These are phyloP conservation scores for Boletellus ananiceps DNA, from an alignment of 768 basidiomycete genomes.

Conservation along the genomic window DNA sequence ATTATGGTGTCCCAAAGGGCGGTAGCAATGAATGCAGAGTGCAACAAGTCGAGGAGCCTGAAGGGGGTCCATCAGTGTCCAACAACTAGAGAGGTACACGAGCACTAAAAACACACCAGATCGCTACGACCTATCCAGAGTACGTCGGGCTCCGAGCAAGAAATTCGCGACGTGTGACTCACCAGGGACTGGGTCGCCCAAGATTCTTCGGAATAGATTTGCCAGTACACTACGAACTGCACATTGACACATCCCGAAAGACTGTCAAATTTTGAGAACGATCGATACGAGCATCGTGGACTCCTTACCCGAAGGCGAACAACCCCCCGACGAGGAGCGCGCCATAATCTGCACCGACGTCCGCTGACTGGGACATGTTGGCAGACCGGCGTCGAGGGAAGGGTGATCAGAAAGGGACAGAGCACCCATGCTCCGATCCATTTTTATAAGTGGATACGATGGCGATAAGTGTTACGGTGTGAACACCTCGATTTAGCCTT, in stretches of 20 bases:
- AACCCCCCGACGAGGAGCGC: conserved; percentile 21
- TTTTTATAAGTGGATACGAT: conserved; percentile 2
- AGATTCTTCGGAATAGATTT: conserved; percentile 11
- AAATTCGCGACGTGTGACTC: not conserved
- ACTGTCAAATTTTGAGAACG: conserved; percentile 5
- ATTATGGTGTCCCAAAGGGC: conserved; percentile 26
- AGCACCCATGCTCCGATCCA: not conserved
- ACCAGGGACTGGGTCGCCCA: conserved; percentile 20
- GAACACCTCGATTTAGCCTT: too few relatives aligned
- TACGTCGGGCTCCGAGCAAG: not conserved
- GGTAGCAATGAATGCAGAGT: conserved; percentile 18
- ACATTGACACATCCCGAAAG: conserved; percentile 25
- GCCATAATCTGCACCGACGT: conserved; percentile 14
- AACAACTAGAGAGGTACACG: not conserved
- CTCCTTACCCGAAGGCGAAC: conserved; percentile 18
- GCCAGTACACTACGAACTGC: conserved; percentile 25
- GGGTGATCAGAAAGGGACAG: not conserved
- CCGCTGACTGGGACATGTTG: conserved; percentile 1
- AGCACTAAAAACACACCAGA: conserved; percentile 11
- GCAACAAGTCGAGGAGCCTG: conserved; percentile 24
- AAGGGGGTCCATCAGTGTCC: not conserved
- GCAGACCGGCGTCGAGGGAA: not conserved
- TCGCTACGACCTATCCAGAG: conserved; percentile 15
- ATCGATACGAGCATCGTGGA: not conserved
- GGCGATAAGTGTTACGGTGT: not conserved